These are phyloP conservation scores for Solanum chiquidenum DNA, from an alignment of 257 asterid species.

Conservation along the genomic window DNA sequence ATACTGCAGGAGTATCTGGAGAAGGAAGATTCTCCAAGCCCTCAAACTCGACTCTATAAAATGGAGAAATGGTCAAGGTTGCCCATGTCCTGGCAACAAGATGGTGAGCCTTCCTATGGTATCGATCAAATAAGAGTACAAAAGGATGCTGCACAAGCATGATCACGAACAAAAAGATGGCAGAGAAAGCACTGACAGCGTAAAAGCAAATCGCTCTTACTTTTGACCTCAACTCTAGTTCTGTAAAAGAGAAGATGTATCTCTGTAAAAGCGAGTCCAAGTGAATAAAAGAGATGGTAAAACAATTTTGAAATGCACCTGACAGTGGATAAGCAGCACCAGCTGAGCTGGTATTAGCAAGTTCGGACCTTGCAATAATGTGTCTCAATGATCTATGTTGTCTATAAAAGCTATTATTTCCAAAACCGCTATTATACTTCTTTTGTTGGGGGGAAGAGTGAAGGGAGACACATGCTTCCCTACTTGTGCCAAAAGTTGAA, in stretches of 20 bases:
- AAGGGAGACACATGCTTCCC: slow-evolving; percentile 12
- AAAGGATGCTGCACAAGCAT: slow-evolving; percentile 84
- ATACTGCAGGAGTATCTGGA: slow-evolving; percentile 68
- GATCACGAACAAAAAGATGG: slow-evolving; percentile 51
- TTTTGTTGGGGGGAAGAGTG: slow-evolving; percentile 21
- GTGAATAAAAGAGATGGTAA: background rate
- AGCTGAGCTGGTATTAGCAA: slow-evolving; percentile 57
- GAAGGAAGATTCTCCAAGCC: slow-evolving; percentile 85
- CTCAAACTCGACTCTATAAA: slow-evolving; percentile 59
- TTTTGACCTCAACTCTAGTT: slow-evolving; percentile 44
- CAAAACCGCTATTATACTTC: slow-evolving; percentile 12
- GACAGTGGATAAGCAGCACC: slow-evolving; percentile 49
- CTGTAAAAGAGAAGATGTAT: slow-evolving; percentile 29
- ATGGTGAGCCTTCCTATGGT: slow-evolving; percentile 68
- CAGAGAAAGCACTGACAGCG: slow-evolving; percentile 50
- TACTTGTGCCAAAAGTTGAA: slow-evolving; percentile 10
- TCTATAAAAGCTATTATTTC: slow-evolving; percentile 10
- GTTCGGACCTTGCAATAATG: slow-evolving; percentile 54
- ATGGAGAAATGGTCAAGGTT: slow-evolving; percentile 52
- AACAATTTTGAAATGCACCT: slow-evolving; percentile 30
- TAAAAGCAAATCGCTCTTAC: slow-evolving; percentile 74
- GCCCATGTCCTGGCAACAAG: slow-evolving; percentile 78
- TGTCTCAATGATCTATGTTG: slow-evolving; percentile 29
- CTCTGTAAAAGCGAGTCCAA: background rate
- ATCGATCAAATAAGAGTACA: slow-evolving; percentile 71